A percentile compares a stretch with the other conserved stretches of the same genome.
Evolutionary conservation across 441 rosid species (phyloP).

Genomic region (Manihot esculenta): DNA sequence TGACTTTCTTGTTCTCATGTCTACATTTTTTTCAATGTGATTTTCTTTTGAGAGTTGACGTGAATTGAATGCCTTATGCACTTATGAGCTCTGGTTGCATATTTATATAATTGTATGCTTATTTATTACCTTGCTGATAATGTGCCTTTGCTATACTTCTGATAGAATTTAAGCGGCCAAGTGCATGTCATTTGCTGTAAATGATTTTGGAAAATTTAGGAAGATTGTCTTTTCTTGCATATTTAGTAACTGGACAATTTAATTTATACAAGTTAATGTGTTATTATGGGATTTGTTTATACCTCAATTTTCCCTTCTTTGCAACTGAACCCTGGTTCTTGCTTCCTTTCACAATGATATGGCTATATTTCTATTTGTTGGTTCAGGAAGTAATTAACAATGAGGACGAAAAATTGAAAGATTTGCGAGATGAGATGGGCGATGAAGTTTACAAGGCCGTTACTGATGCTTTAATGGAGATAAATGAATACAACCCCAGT

Average conservation of each 20-base stretch:
- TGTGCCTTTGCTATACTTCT: neutral
- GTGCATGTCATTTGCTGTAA: neutral
- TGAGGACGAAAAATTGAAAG: conserved; percentile 62
- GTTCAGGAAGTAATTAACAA: conserved; percentile 67
- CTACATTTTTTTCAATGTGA: neutral
- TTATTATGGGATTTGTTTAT: neutral
- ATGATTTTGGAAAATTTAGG: neutral
- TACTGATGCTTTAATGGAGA: conserved; percentile 57
- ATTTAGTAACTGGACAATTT: neutral
- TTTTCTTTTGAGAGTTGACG: neutral
- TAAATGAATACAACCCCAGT: conserved; percentile 87
- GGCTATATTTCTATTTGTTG: conserved; percentile 17
- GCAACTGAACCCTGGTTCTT: neutral
- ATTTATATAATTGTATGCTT: neutral
- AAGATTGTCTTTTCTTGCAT: neutral
- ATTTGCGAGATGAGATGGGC: conserved; percentile 59
- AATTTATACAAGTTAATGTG: neutral
- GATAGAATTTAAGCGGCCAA: neutral
- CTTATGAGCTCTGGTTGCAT: neutral
- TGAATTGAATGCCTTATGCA: neutral
- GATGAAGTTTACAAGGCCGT: conserved; percentile 58
- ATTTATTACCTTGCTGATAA: neutral
- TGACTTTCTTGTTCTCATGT: neutral
- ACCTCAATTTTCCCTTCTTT: neutral
- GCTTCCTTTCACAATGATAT: conserved; percentile 13